Evolutionary conservation across 2,329 filamentous ascomycete species (phyloP), one percentile per base, ranked within the genome.

Genomic region (Sclerotinia subarctica): DNA sequence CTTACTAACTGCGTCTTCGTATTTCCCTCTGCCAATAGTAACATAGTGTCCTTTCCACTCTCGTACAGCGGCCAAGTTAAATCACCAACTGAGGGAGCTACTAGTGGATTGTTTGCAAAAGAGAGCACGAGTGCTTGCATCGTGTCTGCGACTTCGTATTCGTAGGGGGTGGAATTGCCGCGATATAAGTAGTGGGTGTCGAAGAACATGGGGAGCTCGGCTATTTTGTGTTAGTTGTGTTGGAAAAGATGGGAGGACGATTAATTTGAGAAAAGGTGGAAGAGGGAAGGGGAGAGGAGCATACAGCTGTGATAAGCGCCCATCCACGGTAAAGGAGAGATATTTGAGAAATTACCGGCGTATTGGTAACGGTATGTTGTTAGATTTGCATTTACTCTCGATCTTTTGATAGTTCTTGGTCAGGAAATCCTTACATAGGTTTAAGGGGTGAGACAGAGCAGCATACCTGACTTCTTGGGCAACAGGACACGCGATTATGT

Each of bases 341-440:
- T 72, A 58, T 78, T 78, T 15, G 74, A 71, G 62, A 78, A 79
- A 54, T 75, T 72, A 8, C 76, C 77, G 19, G 75, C 70, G 68
- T 77, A 79, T 51, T 73, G 72, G 66, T 78, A 79, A 38, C 78
- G 73, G 64, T 64, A 74, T 11, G 71, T 74, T 51, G 69, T 68
- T 21, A 69, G 57, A 24, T 68, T 63, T 15, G 58, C 60, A 35
- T 60, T 67, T 8, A 63, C 67, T 24, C 71, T 69, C 4, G 59
- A 13, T 26, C 59, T 63, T 17, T n/a, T 29, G 29, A 5, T 47
- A 7, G 26, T 5, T n/a, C 1, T 59, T 1, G 10, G 26, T 59
- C 32, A 59, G 57, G 7, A 32, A n/a, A 4, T 15, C 35, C 68
- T 59, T 26, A 21, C 67, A 38, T 24, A 15, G 24, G 19, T 38